A percentile compares a stretch with the other conserved stretches of the same genome.
These are phyloP conservation scores for Gossypium turneri DNA, from an alignment of 345 rosid genomes.

Conservation along the genomic window DNA sequence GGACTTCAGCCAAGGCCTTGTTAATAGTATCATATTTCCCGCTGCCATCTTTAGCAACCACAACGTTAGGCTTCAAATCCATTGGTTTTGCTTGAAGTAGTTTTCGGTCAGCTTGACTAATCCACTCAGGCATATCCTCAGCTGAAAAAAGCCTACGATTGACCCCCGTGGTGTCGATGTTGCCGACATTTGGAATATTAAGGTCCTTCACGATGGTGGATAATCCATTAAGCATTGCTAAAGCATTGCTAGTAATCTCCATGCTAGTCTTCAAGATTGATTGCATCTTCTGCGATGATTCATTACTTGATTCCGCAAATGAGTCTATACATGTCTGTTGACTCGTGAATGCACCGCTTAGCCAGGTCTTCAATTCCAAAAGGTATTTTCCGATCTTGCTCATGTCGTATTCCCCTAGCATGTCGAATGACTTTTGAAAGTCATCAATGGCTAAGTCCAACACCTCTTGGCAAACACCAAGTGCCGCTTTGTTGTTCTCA, in stretches of 20 bases:
- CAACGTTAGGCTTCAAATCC: constrained; percentile 30
- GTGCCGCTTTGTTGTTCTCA: not conserved
- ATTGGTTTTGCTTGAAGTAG: constrained; percentile 24
- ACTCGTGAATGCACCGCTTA: not conserved
- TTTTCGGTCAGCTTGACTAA: constrained; percentile 24
- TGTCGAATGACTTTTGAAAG: too few species aligned
- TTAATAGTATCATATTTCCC: constrained; percentile 55
- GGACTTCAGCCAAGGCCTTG: constrained; percentile 48
- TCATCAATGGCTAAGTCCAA: not conserved
- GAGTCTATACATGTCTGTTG: not conserved
- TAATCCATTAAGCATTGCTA: constrained; percentile 55
- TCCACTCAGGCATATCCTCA: constrained; percentile 47
- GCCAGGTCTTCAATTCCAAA: not conserved
- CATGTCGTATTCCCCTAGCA: not conserved
- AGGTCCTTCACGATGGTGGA: constrained; percentile 27
- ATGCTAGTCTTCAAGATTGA: not conserved
- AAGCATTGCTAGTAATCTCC: constrained; percentile 48
- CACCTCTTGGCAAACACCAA: not conserved
- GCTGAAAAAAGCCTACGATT: constrained; percentile 32
- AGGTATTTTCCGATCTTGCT: not conserved
- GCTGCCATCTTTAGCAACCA: constrained; percentile 14
- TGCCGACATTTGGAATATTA: constrained; percentile 15
- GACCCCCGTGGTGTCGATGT: not conserved
- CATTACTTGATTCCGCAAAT: not conserved
- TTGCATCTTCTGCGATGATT: not conserved